Evolutionary conservation across 1,139 yeast genomes (phyloP).

Genomic region (Pichia sp.): DNA sequence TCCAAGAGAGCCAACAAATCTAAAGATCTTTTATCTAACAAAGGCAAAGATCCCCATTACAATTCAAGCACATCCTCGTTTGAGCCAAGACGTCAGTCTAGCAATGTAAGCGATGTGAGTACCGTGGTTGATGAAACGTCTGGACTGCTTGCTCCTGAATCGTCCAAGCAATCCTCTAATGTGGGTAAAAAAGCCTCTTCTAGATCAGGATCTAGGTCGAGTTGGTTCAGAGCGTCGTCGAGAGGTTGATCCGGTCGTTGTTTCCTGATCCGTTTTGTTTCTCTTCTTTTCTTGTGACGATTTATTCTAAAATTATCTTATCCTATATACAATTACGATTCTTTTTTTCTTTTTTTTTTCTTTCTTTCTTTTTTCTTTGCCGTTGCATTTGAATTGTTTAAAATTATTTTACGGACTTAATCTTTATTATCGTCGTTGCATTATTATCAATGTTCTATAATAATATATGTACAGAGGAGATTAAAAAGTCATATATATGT

Average conservation of each 20-base stretch:
- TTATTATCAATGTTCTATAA: constrained; percentile 1
- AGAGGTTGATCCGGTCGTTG: background rate
- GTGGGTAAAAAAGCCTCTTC: background rate
- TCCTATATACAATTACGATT: background rate
- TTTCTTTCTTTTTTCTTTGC: background rate
- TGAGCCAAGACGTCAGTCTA: background rate
- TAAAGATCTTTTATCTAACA: background rate
- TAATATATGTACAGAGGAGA: constrained; percentile 4
- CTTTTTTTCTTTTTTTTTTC: background rate
- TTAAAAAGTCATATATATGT: background rate
- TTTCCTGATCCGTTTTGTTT: background rate
- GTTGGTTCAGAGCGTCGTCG: constrained; percentile 9
- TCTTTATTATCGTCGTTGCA: background rate
- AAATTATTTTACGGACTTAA: background rate
- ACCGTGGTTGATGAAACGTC: constrained; percentile 5
- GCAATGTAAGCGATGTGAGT: background rate
- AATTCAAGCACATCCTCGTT: background rate
- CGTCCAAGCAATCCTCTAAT: background rate
- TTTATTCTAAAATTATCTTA: background rate
- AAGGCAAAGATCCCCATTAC: background rate
- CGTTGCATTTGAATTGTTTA: background rate
- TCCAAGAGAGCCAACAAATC: background rate
- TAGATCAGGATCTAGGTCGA: constrained; percentile 8
- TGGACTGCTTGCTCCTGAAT: constrained; percentile 1
- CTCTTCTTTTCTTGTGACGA: background rate